These are phyloP conservation scores for Boletus edulis DNA, from an alignment of 768 basidiomycete genomes.

Conservation along the genomic window DNA sequence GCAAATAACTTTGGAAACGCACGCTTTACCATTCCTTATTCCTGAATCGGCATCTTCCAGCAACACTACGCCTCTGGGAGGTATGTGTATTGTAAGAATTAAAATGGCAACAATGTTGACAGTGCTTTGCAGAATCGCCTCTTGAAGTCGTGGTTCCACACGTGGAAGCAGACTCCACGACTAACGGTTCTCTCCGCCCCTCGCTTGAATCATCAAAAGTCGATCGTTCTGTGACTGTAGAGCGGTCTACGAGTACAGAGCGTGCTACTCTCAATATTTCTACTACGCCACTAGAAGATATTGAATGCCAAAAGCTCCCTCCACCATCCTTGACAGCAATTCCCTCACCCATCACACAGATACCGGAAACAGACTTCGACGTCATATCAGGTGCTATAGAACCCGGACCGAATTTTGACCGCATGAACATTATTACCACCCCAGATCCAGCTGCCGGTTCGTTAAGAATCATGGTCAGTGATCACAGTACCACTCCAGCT, in stretches of 20 bases:
- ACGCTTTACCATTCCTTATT: conserved; percentile 7
- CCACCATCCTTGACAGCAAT: conserved; percentile 13
- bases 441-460: conserved; percentile 11
- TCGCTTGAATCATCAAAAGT: conserved; percentile 6
- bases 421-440: conserved; percentile 5
- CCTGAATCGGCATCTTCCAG: conserved; percentile 9
- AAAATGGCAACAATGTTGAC: conserved; percentile 8
- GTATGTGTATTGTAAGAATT: conserved; percentile 10
- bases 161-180: conserved; percentile 10
- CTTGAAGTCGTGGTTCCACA: conserved; percentile 8
- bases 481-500: conserved; percentile 19
- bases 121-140: conserved; percentile 11
- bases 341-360: conserved; percentile 10
- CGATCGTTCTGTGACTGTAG: conserved; percentile 1
- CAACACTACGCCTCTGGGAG: conserved; percentile 8
- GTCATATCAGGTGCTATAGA: conserved; percentile 8
- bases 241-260: conserved; percentile 6
- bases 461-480: conserved; percentile 30
- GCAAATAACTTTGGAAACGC: conserved; percentile 13
- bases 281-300: conserved; percentile 3
- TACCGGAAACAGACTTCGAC: conserved; percentile 15
- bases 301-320: conserved; percentile 5
- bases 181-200: conserved; percentile 1
- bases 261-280: conserved; percentile 9
- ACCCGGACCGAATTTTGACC: conserved; percentile 6